A percentile compares a stretch with the other conserved stretches of the same genome.
Conservation (phyloP, 2,329 filamentous ascomycete species). For the Sclerotinia minor region DNA sequence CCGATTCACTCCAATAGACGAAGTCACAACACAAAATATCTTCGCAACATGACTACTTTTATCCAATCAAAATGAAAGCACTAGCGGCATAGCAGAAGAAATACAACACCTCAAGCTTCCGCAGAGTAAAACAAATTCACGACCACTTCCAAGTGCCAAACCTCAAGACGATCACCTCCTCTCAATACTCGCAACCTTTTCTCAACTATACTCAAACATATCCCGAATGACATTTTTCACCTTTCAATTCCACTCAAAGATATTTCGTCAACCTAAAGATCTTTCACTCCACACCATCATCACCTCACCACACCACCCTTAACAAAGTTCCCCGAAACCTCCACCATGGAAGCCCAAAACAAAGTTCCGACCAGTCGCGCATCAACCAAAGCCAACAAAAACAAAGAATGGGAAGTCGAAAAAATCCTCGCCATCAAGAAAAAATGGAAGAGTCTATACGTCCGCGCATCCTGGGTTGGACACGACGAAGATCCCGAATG, state of each 20-base stretch:
- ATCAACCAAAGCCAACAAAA: background rate
- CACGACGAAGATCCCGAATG: background rate
- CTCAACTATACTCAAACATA: background rate
- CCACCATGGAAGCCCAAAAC: background rate
- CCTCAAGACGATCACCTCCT: no score
- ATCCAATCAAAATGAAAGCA: no score
- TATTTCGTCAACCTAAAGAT: background rate
- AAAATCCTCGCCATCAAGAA: background rate
- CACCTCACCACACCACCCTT: no score
- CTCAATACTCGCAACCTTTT: background rate
- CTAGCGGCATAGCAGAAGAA: no score
- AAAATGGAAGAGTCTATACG: background rate
- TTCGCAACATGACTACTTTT: no score
- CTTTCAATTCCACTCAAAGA: background rate
- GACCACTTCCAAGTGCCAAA: no score
- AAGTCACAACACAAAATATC: no score
- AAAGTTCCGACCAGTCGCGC: background rate
- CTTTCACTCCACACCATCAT: no score
- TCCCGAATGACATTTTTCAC: background rate
- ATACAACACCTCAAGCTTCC: no score
- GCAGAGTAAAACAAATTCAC: no score
- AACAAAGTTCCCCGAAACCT: background rate
- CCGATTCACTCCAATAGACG: no score
- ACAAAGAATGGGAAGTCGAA: slow-evolving; percentile 10
- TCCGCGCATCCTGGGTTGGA: background rate